These are phyloP conservation scores for Glomus cerebriforme DNA, from an alignment of 192 early-diverging fungal species.

Conservation along the genomic window DNA sequence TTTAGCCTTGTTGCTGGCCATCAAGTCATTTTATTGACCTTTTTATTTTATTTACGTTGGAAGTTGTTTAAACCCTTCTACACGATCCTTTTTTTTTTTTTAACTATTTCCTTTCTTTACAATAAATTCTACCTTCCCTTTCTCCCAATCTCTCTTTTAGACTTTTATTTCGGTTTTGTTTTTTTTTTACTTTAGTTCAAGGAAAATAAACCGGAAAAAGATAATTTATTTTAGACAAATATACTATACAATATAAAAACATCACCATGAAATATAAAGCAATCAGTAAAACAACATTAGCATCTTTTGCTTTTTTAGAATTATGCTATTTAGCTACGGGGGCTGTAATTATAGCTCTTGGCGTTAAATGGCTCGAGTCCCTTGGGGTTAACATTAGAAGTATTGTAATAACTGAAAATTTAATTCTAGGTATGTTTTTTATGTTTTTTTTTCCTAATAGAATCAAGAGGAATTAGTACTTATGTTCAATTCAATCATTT, in stretches of 20 bases:
- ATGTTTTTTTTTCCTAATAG: neutral
- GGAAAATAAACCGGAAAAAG: neutral
- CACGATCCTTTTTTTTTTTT: conserved; percentile 1
- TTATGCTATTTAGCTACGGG: conserved; percentile 10
- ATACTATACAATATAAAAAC: neutral
- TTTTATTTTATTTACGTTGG: neutral
- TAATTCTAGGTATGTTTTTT: conserved; percentile 7
- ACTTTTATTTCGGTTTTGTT: neutral
- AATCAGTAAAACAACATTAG: neutral
- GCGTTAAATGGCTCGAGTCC: neutral
- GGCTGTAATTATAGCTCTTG: neutral
- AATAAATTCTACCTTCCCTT: neutral
- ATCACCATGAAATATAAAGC: neutral
- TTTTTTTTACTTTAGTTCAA: neutral
- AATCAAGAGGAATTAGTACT: neutral
- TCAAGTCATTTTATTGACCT: neutral
- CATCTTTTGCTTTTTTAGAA: conserved; percentile 12
- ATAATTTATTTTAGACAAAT: neutral
- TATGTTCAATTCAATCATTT: neutral
- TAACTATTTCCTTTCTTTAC: neutral
- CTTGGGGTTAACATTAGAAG: neutral
- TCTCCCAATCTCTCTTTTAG: neutral
- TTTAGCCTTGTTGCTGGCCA: conserved; percentile 12
- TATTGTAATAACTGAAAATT: conserved; percentile 9
- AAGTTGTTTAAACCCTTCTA: neutral